Base-by-base conservation (phyloP, 1,284 basidiomycete species). In the Sutorius eximius region DNA sequence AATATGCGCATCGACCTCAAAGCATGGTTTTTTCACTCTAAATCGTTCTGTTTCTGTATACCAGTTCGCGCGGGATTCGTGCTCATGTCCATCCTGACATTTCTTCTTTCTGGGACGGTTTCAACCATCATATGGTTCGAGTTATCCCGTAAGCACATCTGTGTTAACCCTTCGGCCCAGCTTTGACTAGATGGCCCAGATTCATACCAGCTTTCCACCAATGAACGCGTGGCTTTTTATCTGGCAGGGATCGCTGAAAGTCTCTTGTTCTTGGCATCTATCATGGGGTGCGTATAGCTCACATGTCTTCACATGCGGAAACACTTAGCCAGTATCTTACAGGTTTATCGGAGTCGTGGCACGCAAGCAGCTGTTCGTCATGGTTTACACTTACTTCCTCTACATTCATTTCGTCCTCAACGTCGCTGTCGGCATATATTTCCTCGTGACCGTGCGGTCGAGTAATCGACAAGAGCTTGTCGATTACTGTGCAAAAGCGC, bases 31-130 rank as follows among this genome's bases (percentile, higher is more conserved):
- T 53, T 73, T n/a, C 64, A 45, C 32, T 70, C 68, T 18, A 73
- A 62, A 48, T 78, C 72, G 4, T 86, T 81, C 64, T 87, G 85
- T 63, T 85, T 75, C 60, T 87, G 86, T 63, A 66, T 87, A 59
- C 81, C 83, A 42, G 80, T 85, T n/a, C 77, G 86, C 53, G 54
- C 81, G 4, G 84, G 86, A 33, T 82, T 85, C 34, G 75, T 83
- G 49, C 64, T 79, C 47, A 77, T 82, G 72, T 76, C 82, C 27
- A 56, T 78, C 3, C 65, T 86, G 11, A 78, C 77, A 1, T 76
- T 83, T 46, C 60, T 85, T 22, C 67, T 86, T 30, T 73, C 80
- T 3, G 79, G 78, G 2, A 53, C 79, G 16, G 70, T 85, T 38
- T 72, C 81, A 11, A 67, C 82, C 59, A 65, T 83, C 45, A 61